Percentiles rank a stretch among this genome's conserved stretches.
Evolutionary conservation across 768 basidiomycete genomes (phyloP).

Genomic region (Mycena haematopus): DNA sequence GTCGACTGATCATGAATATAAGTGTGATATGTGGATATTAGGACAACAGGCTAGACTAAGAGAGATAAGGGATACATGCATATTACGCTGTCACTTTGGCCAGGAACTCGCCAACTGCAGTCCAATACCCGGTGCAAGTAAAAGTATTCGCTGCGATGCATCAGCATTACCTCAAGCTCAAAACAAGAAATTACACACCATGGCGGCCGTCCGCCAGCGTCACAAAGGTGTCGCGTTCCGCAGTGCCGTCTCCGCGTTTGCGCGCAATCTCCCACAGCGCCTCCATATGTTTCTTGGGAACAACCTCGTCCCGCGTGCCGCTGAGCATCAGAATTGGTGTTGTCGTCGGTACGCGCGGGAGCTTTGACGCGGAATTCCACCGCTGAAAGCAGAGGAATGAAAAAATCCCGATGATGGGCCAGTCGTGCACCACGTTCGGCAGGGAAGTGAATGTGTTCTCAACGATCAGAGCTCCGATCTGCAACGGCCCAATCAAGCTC

Average conservation of each 20-base stretch:
- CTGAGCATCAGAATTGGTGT: slow-evolving; percentile 68
- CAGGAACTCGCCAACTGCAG: slow-evolving; percentile 39
- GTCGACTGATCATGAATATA: too few relatives aligned
- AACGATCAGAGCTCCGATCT: slow-evolving; percentile 67
- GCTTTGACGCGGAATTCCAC: slow-evolving; percentile 62
- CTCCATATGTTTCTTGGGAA: slow-evolving; percentile 60
- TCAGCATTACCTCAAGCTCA: neutral
- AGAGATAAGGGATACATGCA: too few relatives aligned
- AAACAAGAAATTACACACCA: neutral
- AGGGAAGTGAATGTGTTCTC: slow-evolving; percentile 80
- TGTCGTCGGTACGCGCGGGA: slow-evolving; percentile 47
- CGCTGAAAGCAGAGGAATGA: slow-evolving; percentile 69
- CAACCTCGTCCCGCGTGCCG: slow-evolving; percentile 60
- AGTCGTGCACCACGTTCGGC: slow-evolving; percentile 39
- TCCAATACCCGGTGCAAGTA: slow-evolving; percentile 41
- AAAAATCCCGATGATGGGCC: slow-evolving; percentile 46
- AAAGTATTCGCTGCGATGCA: slow-evolving; percentile 11
- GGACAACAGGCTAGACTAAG: neutral
- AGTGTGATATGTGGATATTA: too few relatives aligned
- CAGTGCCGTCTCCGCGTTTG: slow-evolving; percentile 30
- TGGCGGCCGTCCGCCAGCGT: slow-evolving; percentile 9
- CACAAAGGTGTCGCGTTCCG: slow-evolving; percentile 11
- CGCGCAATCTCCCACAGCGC: slow-evolving; percentile 53
- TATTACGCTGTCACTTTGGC: neutral
- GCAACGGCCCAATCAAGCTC: neutral